phyloP scores from a whole-genome alignment of 441 rosid genomes.

The Croton laevigatus region DNA sequence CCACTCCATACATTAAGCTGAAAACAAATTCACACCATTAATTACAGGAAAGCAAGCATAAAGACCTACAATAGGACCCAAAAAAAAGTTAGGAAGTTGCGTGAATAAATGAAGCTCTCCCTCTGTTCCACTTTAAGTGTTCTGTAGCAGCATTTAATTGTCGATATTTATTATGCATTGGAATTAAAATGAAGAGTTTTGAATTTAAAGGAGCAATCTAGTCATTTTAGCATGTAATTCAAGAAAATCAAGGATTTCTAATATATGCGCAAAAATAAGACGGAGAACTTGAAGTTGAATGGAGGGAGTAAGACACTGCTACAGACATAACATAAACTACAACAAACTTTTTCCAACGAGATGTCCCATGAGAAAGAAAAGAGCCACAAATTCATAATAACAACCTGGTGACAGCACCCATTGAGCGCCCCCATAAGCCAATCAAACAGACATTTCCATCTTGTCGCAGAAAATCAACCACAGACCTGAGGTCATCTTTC shows the following conservation, averaged over 20 bases:
- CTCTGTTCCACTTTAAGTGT: too few relatives aligned
- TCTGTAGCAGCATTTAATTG: too few relatives aligned
- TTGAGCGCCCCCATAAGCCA: conserved; percentile 98
- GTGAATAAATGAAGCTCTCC: neutral
- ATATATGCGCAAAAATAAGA: too few relatives aligned
- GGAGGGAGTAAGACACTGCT: neutral
- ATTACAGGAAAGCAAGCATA: conserved; percentile 15
- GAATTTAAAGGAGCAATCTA: too few relatives aligned
- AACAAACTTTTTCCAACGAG: conserved; percentile 1
- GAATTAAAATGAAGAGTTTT: too few relatives aligned
- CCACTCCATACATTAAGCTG: conserved; percentile 97
- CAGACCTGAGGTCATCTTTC: conserved; percentile 93
- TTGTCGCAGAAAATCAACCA: conserved; percentile 75
- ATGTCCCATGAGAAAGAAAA: conserved; percentile 1
- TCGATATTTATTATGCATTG: too few relatives aligned
- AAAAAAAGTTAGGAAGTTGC: neutral
- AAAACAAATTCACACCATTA: conserved; percentile 23
- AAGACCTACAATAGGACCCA: conserved; percentile 6
- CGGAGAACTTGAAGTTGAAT: too few relatives aligned
- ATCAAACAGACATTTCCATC: conserved; percentile 94
- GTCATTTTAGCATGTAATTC: too few relatives aligned
- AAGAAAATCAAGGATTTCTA: too few relatives aligned
- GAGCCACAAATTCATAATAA: conserved; percentile 15
- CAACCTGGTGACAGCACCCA: conserved; percentile 98
- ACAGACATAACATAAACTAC: neutral